A percentile compares a stretch with the other conserved stretches of the same genome.
Evolutionary conservation across 1,284 basidiomycete genomes (phyloP).

Genomic region (Cryptococcus deneoformans): DNA sequence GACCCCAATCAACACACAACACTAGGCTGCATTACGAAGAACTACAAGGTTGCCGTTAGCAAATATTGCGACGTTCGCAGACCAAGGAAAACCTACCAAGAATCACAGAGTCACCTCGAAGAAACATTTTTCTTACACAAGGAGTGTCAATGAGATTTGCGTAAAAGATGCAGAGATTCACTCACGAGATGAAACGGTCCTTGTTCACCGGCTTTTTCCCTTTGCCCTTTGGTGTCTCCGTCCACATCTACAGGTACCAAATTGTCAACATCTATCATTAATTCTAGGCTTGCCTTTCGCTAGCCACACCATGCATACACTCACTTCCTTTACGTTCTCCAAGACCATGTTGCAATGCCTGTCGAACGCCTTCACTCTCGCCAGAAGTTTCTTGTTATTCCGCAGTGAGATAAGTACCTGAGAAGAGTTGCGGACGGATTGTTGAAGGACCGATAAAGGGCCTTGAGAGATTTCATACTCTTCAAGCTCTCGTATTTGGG

Average conservation of each 20-base stretch:
- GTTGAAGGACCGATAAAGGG: constrained; percentile 95
- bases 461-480: constrained; percentile 97
- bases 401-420: constrained; percentile 96
- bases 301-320: constrained; percentile 13
- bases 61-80: neutral
- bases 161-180: constrained; percentile 48
- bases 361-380: constrained; percentile 98
- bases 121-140: constrained; percentile 45
- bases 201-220: constrained; percentile 99
- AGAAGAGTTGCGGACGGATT: constrained; percentile 95
- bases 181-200: constrained; percentile 98
- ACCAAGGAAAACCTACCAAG: constrained; percentile 61
- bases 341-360: constrained; percentile 98
- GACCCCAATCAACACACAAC: neutral
- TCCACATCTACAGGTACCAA: constrained; percentile 79
- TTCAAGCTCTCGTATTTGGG: constrained; percentile 90
- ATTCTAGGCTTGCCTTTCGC: neutral
- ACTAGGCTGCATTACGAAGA: constrained; percentile 76
- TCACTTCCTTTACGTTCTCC: constrained; percentile 94
- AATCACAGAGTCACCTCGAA: constrained; percentile 90
- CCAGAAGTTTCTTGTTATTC: constrained; percentile 98
- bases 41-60: constrained; percentile 54
- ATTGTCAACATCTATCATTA: neutral
- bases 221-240: constrained; percentile 95
- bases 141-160: neutral